A percentile compares a stretch with the other conserved stretches of the same genome.
These are phyloP conservation scores for Polygonum aviculare DNA, from an alignment of 148 eudicot species.

Conservation along the genomic window DNA sequence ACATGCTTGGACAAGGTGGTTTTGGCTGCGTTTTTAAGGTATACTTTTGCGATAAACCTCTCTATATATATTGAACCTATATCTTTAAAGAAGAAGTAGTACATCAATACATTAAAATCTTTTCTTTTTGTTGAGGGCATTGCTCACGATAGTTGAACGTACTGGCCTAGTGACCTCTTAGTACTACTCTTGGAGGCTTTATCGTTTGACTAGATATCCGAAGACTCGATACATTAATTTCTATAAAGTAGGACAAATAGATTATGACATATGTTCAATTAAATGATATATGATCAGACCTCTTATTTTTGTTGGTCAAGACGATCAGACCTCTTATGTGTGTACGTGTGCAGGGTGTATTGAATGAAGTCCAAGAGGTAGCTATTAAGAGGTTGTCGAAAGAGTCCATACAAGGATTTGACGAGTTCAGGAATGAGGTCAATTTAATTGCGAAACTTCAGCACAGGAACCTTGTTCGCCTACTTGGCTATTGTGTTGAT, in stretches of 20 bases:
- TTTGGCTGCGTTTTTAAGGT: conserved; percentile 5
- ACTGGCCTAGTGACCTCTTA: no score
- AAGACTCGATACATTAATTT: no score
- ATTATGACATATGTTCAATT: no score
- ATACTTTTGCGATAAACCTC: not conserved
- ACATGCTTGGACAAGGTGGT: conserved; percentile 8
- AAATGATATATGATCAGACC: not conserved
- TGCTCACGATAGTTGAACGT: no score
- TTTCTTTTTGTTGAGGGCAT: no score
- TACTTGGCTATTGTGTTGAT: not conserved
- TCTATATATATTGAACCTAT: not conserved
- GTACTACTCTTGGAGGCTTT: no score
- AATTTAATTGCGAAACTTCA: conserved; percentile 13
- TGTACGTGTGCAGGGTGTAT: not conserved
- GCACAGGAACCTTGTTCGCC: conserved; percentile 10
- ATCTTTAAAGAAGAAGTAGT: not conserved
- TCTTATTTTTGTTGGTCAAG: no score
- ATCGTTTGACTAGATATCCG: no score
- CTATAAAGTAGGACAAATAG: no score
- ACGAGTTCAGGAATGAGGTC: conserved; percentile 13
- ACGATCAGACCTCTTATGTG: no score
- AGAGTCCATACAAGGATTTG: conserved; percentile 4
- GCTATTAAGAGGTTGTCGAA: conserved; percentile 13
- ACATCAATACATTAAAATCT: no score
- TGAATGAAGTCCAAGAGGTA: not conserved